A percentile compares a stretch with the other conserved stretches of the same genome.
Conservation (phyloP, 352 stramenopile genomes). For the Phytopythium aichiense region DNA sequence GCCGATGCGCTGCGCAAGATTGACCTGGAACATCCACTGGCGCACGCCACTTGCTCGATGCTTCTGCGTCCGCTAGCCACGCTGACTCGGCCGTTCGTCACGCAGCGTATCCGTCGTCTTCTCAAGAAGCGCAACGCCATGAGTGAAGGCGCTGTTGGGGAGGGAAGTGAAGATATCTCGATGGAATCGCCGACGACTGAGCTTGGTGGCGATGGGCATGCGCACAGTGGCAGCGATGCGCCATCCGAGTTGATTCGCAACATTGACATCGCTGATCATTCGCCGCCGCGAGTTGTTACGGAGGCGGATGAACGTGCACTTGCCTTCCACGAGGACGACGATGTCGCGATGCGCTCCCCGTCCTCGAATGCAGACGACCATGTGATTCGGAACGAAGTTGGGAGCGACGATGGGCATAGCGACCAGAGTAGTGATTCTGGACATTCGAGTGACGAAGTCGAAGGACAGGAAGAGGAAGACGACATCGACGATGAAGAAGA, state of each 20-base stretch:
- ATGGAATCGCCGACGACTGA: background rate
- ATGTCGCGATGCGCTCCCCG: slow-evolving; percentile 68
- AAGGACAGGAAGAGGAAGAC: slow-evolving; percentile 33
- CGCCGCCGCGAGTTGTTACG: background rate
- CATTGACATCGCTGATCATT: slow-evolving; percentile 1
- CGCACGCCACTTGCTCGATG: slow-evolving; percentile 73
- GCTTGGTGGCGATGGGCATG: background rate
- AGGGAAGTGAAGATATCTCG: background rate
- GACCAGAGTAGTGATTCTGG: slow-evolving; percentile 59
- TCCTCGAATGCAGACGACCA: slow-evolving; percentile 41
- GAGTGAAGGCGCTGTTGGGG: background rate
- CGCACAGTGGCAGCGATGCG: background rate
- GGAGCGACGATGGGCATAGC: slow-evolving; percentile 53
- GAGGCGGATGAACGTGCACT: background rate
- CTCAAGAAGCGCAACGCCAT: slow-evolving; percentile 49
- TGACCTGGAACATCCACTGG: slow-evolving; percentile 70
- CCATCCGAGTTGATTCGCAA: slow-evolving; percentile 4
- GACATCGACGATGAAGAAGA: slow-evolving; percentile 18
- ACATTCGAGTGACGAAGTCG: slow-evolving; percentile 43
- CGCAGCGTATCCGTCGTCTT: slow-evolving; percentile 58
- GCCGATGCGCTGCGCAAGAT: slow-evolving; percentile 78
- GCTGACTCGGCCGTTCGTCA: slow-evolving; percentile 78
- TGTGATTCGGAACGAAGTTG: slow-evolving; percentile 48
- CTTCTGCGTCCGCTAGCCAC: slow-evolving; percentile 75
- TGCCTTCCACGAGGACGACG: slow-evolving; percentile 26